Percentiles rank a stretch among this genome's conserved stretches.
These are phyloP conservation scores for Talaromyces sp. DNA, from an alignment of 2,329 filamentous ascomycete genomes.

Conservation along the genomic window DNA sequence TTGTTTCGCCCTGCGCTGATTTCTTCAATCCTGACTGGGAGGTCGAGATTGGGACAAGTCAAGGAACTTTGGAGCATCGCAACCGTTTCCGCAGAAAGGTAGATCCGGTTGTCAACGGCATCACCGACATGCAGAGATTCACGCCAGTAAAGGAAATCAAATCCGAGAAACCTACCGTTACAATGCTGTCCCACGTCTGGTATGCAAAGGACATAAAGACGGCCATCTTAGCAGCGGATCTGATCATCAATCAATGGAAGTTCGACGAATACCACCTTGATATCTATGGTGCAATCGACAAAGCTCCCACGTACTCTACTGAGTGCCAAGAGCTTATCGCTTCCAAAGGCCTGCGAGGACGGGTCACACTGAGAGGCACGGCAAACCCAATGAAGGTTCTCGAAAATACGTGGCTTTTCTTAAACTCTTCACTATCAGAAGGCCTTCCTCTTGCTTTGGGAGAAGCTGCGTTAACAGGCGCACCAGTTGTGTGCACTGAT, in stretches of 20 bases:
- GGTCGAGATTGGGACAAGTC: slow-evolving; percentile 55
- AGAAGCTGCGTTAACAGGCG: slow-evolving; percentile 42
- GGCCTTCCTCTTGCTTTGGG: slow-evolving; percentile 42
- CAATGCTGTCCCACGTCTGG: slow-evolving; percentile 58
- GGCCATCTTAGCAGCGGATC: slow-evolving; percentile 58
- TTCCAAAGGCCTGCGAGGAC: slow-evolving; percentile 48
- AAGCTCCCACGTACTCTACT: slow-evolving; percentile 56
- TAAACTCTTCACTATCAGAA: slow-evolving; percentile 44
- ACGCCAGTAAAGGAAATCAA: slow-evolving; percentile 56
- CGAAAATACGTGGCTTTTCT: slow-evolving; percentile 54
- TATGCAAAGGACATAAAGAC: slow-evolving; percentile 60
- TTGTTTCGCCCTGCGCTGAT: slow-evolving; percentile 53
- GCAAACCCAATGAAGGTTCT: slow-evolving; percentile 53
- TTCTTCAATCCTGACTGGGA: slow-evolving; percentile 64
- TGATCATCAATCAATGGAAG: slow-evolving; percentile 63
- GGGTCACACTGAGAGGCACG: slow-evolving; percentile 51
- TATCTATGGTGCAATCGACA: slow-evolving; percentile 60
- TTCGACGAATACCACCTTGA: slow-evolving; percentile 60
- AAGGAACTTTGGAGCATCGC: slow-evolving; percentile 53
- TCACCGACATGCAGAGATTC: slow-evolving; percentile 60
- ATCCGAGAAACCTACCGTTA: slow-evolving; percentile 56
- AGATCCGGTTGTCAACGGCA: slow-evolving; percentile 61
- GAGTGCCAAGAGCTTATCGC: slow-evolving; percentile 55
- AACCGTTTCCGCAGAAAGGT: slow-evolving; percentile 57
- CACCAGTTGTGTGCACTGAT: slow-evolving; percentile 40